Percentiles rank a stretch among this genome's conserved stretches.
Conservation (phyloP, 2,329 filamentous ascomycete species). For the Zymoseptoria crescenta region DNA sequence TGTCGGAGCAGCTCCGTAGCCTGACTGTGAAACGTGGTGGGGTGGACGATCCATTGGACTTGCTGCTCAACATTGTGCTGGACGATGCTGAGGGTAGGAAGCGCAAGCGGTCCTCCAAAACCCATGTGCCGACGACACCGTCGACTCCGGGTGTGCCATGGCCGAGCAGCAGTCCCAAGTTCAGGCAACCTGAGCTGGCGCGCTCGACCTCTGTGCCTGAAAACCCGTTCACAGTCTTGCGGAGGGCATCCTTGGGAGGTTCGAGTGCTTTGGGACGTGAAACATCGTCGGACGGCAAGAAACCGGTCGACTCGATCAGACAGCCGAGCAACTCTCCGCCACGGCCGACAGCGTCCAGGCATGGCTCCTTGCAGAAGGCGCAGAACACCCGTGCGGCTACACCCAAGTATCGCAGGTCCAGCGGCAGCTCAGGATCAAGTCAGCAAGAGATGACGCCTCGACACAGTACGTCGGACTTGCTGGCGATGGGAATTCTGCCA, state of each 20-base stretch:
- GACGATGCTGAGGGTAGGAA: constrained; percentile 94
- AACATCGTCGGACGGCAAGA: constrained; percentile 46
- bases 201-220: constrained; percentile 63
- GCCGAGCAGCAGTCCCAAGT: constrained; percentile 52
- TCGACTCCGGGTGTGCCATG: constrained; percentile 52
- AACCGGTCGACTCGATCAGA: constrained; percentile 30
- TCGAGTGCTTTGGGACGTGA: constrained; percentile 47
- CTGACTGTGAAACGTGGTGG: constrained; percentile 80
- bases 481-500: constrained; percentile 64
- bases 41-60: constrained; percentile 81
- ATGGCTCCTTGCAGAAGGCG: constrained; percentile 56
- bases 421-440: constrained; percentile 83
- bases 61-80: constrained; percentile 85
- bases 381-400: constrained; percentile 49
- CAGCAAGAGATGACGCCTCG: constrained; percentile 47
- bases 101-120: constrained; percentile 69
- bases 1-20: constrained; percentile 85
- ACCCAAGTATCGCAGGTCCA: constrained; percentile 76
- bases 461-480: constrained; percentile 70
- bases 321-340: constrained; percentile 75
- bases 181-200: constrained; percentile 58
- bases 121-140: constrained; percentile 62
- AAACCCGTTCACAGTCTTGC: constrained; percentile 49
- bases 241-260: constrained; percentile 42
- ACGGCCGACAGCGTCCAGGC: constrained; percentile 67